A percentile compares a stretch with the other conserved stretches of the same genome.
phyloP scores from a whole-genome alignment of 495 filamentous ascomycete genomes.

The Neurospora sublineolata region DNA sequence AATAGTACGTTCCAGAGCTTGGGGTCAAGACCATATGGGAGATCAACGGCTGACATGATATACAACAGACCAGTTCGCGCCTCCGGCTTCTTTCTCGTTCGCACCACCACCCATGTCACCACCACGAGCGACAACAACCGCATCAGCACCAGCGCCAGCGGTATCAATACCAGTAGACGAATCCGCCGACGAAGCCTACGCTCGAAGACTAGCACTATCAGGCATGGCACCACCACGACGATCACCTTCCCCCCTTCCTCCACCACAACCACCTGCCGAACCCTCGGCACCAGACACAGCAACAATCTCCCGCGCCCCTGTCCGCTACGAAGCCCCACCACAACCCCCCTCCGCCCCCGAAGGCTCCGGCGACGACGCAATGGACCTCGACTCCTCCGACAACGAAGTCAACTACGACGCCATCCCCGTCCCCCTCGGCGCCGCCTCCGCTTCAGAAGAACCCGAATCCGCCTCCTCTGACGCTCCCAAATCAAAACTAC shows the following conservation, averaged over 20 bases:
- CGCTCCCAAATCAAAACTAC: constrained; percentile 48
- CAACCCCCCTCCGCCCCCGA: constrained; percentile 24
- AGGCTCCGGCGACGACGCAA: constrained; percentile 26
- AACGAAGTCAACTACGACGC: constrained; percentile 34
- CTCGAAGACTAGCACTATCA: constrained; percentile 47
- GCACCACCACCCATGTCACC: constrained; percentile 55
- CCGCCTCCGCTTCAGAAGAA: neutral
- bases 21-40: neutral
- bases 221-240: constrained; percentile 29
- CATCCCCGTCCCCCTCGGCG: constrained; percentile 8
- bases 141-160: constrained; percentile 5
- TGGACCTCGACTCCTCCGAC: constrained; percentile 40
- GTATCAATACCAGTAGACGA: constrained; percentile 38
- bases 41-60: constrained; percentile 11
- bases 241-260: constrained; percentile 32
- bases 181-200: constrained; percentile 62
- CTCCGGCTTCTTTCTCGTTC: constrained; percentile 55
- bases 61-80: constrained; percentile 54
- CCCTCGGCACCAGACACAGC: constrained; percentile 26
- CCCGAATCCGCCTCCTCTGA: neutral
- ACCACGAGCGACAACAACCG: constrained; percentile 25
- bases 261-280: constrained; percentile 31
- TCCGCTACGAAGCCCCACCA: constrained; percentile 64
- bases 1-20: constrained; percentile 32
- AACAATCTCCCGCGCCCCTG: constrained; percentile 75